A percentile compares a stretch with the other conserved stretches of the same genome.
These are phyloP conservation scores for Thielaviopsis punctulata DNA, from an alignment of 2,329 filamentous ascomycete species.

Conservation along the genomic window DNA sequence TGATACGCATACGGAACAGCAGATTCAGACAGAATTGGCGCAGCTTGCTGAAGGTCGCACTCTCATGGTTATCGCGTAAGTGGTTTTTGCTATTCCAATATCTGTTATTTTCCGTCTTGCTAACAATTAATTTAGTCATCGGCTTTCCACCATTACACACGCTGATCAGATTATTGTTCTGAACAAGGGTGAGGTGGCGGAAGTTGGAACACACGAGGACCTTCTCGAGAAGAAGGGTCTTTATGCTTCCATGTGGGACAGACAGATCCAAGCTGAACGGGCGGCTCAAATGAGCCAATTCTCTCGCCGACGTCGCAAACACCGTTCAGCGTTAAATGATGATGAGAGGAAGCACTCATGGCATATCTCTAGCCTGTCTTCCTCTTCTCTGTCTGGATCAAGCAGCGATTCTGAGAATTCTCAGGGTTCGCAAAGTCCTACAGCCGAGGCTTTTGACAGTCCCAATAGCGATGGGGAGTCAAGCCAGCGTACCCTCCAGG, in stretches of 20 bases:
- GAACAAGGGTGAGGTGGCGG: constrained; percentile 57
- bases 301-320: constrained; percentile 23
- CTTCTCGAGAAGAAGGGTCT: constrained; percentile 52
- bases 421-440: background rate
- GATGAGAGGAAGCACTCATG: no score
- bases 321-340: no score
- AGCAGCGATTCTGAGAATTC: constrained; percentile 14
- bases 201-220: constrained; percentile 64
- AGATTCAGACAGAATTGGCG: constrained; percentile 75
- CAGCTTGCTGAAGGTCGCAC: constrained; percentile 73
- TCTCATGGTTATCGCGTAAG: constrained; percentile 83
- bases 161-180: constrained; percentile 74
- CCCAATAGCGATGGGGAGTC: background rate
- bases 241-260: constrained; percentile 77
- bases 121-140: constrained; percentile 36
- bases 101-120: background rate
- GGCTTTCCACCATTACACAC: constrained; percentile 69
- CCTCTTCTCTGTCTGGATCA: constrained; percentile 17
- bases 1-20: constrained; percentile 81
- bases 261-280: constrained; percentile 64
- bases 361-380: constrained; percentile 29
- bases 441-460: background rate
- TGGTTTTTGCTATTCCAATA: constrained; percentile 14
- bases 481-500: background rate
- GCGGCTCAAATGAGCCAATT: constrained; percentile 42